Percentiles rank a stretch among this genome's conserved stretches.
These are phyloP conservation scores for Fusarium paranaense DNA, from an alignment of 2,329 filamentous ascomycete genomes.

Conservation along the genomic window DNA sequence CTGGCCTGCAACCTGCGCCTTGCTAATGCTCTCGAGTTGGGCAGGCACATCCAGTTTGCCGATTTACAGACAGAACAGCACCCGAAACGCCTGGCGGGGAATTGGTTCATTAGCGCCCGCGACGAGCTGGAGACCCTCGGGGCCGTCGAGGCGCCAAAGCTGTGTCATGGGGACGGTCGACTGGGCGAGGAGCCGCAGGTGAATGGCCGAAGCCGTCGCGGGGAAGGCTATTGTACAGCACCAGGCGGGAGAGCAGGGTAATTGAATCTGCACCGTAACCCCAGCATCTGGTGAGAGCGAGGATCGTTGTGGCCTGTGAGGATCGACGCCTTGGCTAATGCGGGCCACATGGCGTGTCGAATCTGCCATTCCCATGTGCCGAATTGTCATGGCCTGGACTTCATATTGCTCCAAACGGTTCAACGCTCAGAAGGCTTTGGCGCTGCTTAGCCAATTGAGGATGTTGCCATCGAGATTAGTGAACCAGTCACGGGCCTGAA, in stretches of 20 bases:
- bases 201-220: neutral
- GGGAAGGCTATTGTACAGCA: neutral
- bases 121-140: neutral
- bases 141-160: neutral
- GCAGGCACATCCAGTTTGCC: neutral
- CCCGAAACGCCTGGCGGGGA: neutral
- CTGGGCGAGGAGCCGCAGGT: neutral
- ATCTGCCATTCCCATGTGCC: neutral
- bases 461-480: neutral
- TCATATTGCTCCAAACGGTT: neutral
- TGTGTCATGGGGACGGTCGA: slow-evolving; percentile 18
- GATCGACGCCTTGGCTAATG: slow-evolving; percentile 17
- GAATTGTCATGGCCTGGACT: neutral
- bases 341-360: slow-evolving; percentile 13
- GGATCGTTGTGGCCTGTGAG: slow-evolving; percentile 9
- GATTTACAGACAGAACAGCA: neutral
- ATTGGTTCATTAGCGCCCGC: neutral
- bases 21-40: neutral
- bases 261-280: slow-evolving; percentile 15
- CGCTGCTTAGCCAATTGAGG: neutral
- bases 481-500: neutral
- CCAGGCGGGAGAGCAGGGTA: neutral
- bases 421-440: slow-evolving; percentile 2
- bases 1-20: neutral
- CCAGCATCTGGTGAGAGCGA: slow-evolving; percentile 9